Evolutionary conservation across 2,329 filamentous ascomycete species (phyloP).

Genomic region (Pseudopyricularia javanii): DNA sequence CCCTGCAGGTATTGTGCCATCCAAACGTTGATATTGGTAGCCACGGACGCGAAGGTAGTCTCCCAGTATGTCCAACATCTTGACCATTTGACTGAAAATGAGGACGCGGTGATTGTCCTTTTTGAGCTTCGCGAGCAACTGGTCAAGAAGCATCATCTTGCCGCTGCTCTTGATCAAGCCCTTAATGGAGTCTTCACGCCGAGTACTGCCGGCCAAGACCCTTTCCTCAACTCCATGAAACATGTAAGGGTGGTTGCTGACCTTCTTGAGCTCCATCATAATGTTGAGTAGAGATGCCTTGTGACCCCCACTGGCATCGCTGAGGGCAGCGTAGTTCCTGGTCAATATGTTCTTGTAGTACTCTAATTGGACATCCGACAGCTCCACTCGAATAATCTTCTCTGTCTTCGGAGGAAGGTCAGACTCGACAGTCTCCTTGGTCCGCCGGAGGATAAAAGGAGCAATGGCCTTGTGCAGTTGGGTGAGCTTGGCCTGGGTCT

Average conservation of each 20-base stretch:
- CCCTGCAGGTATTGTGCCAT: conserved; percentile 84
- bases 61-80: conserved; percentile 90
- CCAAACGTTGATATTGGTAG: conserved; percentile 90
- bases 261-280: conserved; percentile 99
- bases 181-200: conserved; percentile 83
- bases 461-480: conserved; percentile 78
- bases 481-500: conserved; percentile 77
- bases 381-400: conserved; percentile 95
- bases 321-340: conserved; percentile 87
- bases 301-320: conserved; percentile 78
- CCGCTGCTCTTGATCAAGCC: conserved; percentile 92
- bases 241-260: conserved; percentile 98
- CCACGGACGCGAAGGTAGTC: conserved; percentile 88
- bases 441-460: conserved; percentile 88
- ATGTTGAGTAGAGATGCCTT: conserved; percentile 95
- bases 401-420: conserved; percentile 95
- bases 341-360: conserved; percentile 99
- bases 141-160: conserved; percentile 98
- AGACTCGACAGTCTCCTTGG: conserved; percentile 94
- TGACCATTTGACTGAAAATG: conserved; percentile 99
- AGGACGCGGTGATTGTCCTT: conserved; percentile 89
- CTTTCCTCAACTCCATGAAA: conserved; percentile 89
- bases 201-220: conserved; percentile 66
- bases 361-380: conserved; percentile 91
- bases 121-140: conserved; percentile 85